These are phyloP conservation scores for Pseudoneurospora amorphoporcata DNA, from an alignment of 495 filamentous ascomycete genomes.

Conservation along the genomic window DNA sequence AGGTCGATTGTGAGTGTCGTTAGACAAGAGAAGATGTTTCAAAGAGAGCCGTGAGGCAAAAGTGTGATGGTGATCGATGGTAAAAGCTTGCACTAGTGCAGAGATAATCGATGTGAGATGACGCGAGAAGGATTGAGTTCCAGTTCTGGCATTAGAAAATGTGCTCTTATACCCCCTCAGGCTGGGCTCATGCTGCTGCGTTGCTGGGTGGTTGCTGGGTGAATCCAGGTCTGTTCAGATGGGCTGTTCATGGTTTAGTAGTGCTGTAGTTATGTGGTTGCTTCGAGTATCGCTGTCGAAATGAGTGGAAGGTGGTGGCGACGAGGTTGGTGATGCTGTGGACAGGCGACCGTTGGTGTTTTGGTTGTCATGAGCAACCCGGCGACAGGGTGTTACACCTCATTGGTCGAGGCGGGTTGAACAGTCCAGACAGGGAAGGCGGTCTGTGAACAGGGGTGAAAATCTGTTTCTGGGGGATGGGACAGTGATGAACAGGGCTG, in stretches of 20 bases:
- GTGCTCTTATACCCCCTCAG: neutral
- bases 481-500: neutral
- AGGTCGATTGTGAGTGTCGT: neutral
- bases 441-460: neutral
- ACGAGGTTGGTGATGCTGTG: neutral
- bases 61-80: neutral
- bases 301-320: neutral
- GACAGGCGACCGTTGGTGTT: neutral
- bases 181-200: neutral
- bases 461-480: neutral
- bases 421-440: neutral
- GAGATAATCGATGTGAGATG: neutral
- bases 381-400: neutral
- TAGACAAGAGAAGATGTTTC: neutral
- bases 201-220: neutral
- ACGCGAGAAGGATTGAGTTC: neutral
- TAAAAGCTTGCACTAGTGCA: neutral
- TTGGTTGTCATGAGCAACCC: neutral
- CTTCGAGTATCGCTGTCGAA: neutral
- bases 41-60: neutral
- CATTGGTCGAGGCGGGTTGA: slow-evolving; percentile 10
- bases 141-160: neutral
- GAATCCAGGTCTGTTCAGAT: neutral
- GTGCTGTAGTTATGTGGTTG: neutral
- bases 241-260: neutral